Conservation (phyloP, 2,329 filamentous ascomycete genomes). For the Neurospora sp. region DNA sequence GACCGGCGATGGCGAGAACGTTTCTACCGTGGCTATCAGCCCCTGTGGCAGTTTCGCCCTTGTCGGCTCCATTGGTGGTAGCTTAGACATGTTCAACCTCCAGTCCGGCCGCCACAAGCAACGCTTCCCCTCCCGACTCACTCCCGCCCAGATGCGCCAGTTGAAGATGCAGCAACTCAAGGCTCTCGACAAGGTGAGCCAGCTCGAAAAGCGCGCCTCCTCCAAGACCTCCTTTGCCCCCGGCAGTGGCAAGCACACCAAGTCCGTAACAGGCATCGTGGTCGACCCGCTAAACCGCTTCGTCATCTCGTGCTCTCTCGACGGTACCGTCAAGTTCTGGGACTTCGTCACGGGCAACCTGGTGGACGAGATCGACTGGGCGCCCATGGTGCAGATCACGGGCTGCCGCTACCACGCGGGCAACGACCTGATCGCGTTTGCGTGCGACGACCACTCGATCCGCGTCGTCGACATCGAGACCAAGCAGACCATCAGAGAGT, state of each 20-base stretch:
- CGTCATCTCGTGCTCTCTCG: constrained; percentile 76
- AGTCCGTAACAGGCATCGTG: constrained; percentile 74
- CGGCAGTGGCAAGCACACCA: constrained; percentile 65
- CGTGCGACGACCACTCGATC: constrained; percentile 81
- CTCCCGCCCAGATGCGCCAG: constrained; percentile 68
- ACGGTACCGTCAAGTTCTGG: constrained; percentile 97
- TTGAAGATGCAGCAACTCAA: constrained; percentile 56
- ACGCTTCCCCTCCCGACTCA: constrained; percentile 72
- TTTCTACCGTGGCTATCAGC: constrained; percentile 79
- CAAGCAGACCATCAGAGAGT: constrained; percentile 81
- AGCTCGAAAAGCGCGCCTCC: constrained; percentile 35
- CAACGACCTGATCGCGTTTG: constrained; percentile 78
- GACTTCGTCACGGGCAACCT: constrained; percentile 79
- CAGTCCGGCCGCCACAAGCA: constrained; percentile 87
- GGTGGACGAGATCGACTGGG: constrained; percentile 74
- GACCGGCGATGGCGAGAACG: constrained; percentile 73
- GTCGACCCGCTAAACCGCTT: constrained; percentile 84
- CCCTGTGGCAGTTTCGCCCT: constrained; percentile 90
- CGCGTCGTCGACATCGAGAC: constrained; percentile 86
- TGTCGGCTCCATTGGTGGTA: constrained; percentile 72
- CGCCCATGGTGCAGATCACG: constrained; percentile 64
- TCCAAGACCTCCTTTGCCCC: constrained; percentile 32
- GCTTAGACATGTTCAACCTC: constrained; percentile 91
- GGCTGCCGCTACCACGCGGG: constrained; percentile 71
- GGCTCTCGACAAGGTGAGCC: constrained; percentile 47